A percentile compares a stretch with the other conserved stretches of the same genome.
phyloP scores from a whole-genome alignment of 2,329 filamentous ascomycete genomes.

The Monosporascus sp. region DNA sequence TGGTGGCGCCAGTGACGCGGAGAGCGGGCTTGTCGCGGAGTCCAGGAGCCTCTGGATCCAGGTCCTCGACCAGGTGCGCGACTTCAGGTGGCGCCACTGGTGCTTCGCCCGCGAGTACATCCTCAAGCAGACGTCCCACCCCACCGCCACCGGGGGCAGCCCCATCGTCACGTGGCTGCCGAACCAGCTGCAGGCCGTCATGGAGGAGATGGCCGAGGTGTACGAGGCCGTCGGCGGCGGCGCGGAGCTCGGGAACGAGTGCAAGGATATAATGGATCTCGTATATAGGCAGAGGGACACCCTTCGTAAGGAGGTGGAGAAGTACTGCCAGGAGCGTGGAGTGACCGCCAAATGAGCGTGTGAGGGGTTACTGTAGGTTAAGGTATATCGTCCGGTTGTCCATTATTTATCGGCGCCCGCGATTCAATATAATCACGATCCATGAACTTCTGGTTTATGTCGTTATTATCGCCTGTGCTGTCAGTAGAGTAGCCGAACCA shows the following conservation, averaged over 20 bases:
- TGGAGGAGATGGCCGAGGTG: slow-evolving; percentile 63
- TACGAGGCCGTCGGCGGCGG: slow-evolving; percentile 41
- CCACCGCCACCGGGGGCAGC: slow-evolving; percentile 73
- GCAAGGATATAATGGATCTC: slow-evolving; percentile 61
- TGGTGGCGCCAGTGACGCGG: slow-evolving; percentile 16
- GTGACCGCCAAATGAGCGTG: slow-evolving; percentile 8
- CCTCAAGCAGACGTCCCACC: slow-evolving; percentile 69
- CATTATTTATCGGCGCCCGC: no score
- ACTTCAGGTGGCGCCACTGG: slow-evolving; percentile 82
- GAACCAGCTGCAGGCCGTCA: slow-evolving; percentile 71
- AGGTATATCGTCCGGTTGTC: not conserved
- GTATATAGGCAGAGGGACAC: slow-evolving; percentile 59
- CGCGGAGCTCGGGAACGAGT: slow-evolving; percentile 39
- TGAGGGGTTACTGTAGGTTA: not conserved
- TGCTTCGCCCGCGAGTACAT: slow-evolving; percentile 83
- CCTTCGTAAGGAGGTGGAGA: slow-evolving; percentile 67
- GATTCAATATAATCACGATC: no score
- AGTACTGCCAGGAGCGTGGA: slow-evolving; percentile 62
- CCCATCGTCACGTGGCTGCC: slow-evolving; percentile 82
- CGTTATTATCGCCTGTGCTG: no score
- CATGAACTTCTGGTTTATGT: no score
- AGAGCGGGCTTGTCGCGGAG: slow-evolving; percentile 42
- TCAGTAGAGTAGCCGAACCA: no score
- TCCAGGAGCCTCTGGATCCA: slow-evolving; percentile 58
- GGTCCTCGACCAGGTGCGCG: slow-evolving; percentile 68